These are phyloP conservation scores for Adansonia gregorii DNA, from an alignment of 441 rosid genomes.

Conservation along the genomic window DNA sequence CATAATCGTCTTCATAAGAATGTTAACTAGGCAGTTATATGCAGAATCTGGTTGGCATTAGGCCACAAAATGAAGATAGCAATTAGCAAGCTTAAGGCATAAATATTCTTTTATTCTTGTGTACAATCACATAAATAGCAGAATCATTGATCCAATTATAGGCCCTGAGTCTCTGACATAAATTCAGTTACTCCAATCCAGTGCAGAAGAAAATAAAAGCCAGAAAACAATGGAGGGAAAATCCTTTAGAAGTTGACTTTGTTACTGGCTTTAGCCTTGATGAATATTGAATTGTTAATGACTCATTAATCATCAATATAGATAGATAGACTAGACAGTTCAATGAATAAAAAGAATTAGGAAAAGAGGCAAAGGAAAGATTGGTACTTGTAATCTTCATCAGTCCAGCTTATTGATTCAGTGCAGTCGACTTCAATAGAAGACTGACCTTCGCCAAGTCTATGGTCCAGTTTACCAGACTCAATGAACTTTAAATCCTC, in stretches of 20 bases:
- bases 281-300: too few species aligned
- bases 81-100: not conserved
- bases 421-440: slow-evolving; percentile 42
- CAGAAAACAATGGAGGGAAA: not conserved
- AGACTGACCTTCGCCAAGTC: slow-evolving; percentile 45
- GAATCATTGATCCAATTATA: slow-evolving; percentile 4
- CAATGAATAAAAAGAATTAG: not conserved
- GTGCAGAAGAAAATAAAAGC: not conserved
- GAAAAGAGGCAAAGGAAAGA: not conserved
- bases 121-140: not conserved
- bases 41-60: not conserved
- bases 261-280: not conserved
- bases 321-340: not conserved
- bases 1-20: not conserved
- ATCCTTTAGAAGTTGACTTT: not conserved
- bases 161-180: not conserved
- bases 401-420: slow-evolving; percentile 50
- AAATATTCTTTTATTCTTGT: not conserved
- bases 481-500: slow-evolving; percentile 68
- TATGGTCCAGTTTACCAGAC: slow-evolving; percentile 60
- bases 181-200: not conserved
- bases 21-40: not conserved
- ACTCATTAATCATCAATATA: not conserved
- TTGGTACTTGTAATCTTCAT: slow-evolving; percentile 56
- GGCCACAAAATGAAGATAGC: not conserved